Percentiles rank a stretch among this genome's conserved stretches.
phyloP scores from a whole-genome alignment of 2,329 filamentous ascomycete genomes.

The Arachnopeziza araneosa region DNA sequence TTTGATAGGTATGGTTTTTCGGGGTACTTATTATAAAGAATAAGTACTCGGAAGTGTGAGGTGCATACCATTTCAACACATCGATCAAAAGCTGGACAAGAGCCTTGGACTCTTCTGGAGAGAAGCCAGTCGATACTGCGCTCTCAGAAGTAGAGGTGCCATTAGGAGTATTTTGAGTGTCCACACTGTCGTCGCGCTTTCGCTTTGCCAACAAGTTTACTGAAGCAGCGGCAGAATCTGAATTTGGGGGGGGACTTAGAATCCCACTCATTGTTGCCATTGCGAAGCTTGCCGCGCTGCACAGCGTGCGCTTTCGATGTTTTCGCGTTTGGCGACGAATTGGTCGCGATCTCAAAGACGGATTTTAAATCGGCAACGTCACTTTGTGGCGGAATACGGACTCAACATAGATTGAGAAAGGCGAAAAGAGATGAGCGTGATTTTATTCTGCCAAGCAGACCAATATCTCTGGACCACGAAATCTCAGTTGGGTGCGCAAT shows the following conservation, averaged over 20 bases:
- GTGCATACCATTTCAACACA: conserved; percentile 40
- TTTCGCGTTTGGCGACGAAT: not conserved
- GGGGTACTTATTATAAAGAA: not conserved
- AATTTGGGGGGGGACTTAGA: conserved; percentile 31
- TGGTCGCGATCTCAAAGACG: not conserved
- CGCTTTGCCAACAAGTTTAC: conserved; percentile 44
- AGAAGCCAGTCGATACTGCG: conserved; percentile 10
- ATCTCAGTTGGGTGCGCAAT: not conserved
- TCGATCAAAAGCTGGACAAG: conserved; percentile 39
- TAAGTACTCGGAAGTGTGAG: not conserved
- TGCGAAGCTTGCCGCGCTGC: not conserved
- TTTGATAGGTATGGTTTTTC: conserved; percentile 18
- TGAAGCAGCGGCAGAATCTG: conserved; percentile 20
- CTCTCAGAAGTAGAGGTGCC: conserved; percentile 20
- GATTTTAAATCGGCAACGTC: not conserved
- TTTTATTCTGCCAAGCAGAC: not conserved
- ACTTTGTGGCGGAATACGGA: not conserved
- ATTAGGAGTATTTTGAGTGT: conserved; percentile 27
- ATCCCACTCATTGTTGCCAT: conserved; percentile 35
- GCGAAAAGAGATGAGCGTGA: not conserved
- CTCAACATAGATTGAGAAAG: not conserved
- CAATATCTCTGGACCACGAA: not conserved
- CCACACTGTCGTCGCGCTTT: conserved; percentile 50
- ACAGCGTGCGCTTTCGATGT: not conserved
- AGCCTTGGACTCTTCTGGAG: conserved; percentile 30